These are phyloP conservation scores for Huntiella savannae DNA, from an alignment of 2,329 filamentous ascomycete genomes.

Conservation along the genomic window DNA sequence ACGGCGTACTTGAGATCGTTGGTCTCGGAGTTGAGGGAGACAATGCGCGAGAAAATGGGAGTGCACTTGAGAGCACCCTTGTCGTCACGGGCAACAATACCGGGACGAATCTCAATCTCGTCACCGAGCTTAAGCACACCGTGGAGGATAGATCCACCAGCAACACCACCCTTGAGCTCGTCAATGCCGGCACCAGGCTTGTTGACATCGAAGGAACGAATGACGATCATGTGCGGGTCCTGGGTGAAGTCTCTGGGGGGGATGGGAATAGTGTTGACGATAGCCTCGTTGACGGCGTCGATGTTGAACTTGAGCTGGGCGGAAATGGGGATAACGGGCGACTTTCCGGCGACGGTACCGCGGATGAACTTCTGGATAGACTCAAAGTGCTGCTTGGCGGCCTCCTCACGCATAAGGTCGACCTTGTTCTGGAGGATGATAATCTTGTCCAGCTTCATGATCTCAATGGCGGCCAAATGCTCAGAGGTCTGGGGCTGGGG, in stretches of 20 bases:
- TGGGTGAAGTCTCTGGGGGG: conserved; percentile 77
- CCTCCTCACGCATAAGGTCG: conserved; percentile 92
- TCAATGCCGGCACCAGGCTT: conserved; percentile 98
- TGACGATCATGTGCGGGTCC: conserved; percentile 96
- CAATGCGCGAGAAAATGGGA: conserved; percentile 88
- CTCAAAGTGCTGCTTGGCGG: conserved; percentile 81
- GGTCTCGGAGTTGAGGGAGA: conserved; percentile 90
- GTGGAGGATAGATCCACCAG: conserved; percentile 88
- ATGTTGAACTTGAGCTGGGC: conserved; percentile 99
- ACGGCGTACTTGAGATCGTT: conserved; percentile 98
- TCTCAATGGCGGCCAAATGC: conserved; percentile 96
- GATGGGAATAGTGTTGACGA: conserved; percentile 87
- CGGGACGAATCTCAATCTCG: conserved; percentile 97
- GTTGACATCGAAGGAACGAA: conserved; percentile 98
- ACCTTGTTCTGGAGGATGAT: conserved; percentile 99
- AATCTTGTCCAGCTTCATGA: conserved; percentile 99
- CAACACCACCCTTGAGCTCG: conserved; percentile 94
- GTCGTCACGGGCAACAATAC: conserved; percentile 90
- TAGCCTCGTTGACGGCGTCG: conserved; percentile 89
- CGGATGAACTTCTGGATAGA: conserved; percentile 97
- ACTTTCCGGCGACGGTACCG: conserved; percentile 85
- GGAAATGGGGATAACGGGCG: conserved; percentile 89
- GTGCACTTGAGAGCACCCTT: conserved; percentile 88
- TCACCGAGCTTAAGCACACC: conserved; percentile 94
- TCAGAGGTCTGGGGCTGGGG: conserved; percentile 97